These are phyloP conservation scores for Umbelopsis sp. DNA, from an alignment of 192 early-diverging fungal genomes.

Conservation along the genomic window DNA sequence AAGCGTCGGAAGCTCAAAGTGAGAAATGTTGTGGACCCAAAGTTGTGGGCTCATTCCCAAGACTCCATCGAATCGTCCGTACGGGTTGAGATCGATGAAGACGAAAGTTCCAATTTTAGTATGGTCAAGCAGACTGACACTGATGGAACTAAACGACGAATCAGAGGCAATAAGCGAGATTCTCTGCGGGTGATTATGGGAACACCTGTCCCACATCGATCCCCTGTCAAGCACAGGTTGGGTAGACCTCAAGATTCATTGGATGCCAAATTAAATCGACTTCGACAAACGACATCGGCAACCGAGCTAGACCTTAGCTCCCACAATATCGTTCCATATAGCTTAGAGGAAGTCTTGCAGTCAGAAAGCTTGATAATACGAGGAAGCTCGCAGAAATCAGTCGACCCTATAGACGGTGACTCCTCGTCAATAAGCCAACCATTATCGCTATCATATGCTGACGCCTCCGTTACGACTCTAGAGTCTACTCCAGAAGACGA, in stretches of 20 bases:
- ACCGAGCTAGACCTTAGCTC: constrained; percentile 10
- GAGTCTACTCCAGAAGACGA: neutral
- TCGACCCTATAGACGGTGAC: neutral
- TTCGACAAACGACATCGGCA: neutral
- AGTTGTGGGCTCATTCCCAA: constrained; percentile 6
- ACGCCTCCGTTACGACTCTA: neutral
- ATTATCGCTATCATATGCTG: neutral
- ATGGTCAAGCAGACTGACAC: neutral
- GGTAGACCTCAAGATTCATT: neutral
- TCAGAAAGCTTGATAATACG: constrained; percentile 2
- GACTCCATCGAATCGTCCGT: neutral
- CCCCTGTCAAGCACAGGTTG: neutral
- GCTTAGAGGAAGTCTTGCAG: constrained; percentile 3
- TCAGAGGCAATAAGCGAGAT: constrained; percentile 4
- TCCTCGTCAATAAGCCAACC: neutral
- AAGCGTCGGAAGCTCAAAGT: neutral
- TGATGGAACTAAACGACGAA: neutral
- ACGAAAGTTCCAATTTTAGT: neutral
- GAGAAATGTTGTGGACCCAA: neutral
- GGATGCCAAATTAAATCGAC: constrained; percentile 8
- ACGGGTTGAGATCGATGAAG: constrained; percentile 1
- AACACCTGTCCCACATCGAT: neutral
- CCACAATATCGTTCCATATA: neutral
- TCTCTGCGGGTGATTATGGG: neutral
- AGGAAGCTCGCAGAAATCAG: neutral